Base-by-base conservation (phyloP, 129 eudicot species). In the Chrysanthemum lavandulifolium region DNA sequence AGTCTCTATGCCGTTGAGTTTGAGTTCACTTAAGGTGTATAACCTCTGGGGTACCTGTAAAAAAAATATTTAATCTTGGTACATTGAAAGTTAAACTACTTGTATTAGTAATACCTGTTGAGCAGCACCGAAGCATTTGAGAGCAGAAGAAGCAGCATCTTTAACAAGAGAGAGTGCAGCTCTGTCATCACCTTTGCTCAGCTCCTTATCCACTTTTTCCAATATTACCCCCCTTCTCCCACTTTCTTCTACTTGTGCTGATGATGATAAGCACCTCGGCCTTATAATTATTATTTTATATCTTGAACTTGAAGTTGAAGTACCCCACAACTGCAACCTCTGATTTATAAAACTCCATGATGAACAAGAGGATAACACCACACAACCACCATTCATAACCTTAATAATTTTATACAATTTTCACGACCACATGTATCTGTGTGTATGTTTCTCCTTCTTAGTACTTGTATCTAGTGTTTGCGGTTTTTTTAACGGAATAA, bases 21-120 rank as follows among this genome's bases (percentile, higher is more conserved):
- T 87, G 66, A 93, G 77, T 73, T 94, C 98, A 73, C 83, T 86
- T 78, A 90, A 73, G 66, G 82, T 85, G 84, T 94, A 94, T 54
- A 87, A 83, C 78, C 97, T 88, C 82, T 90, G 96, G 13, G 98
- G 97, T 69, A 90, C 89, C 98, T 94, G 89, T 85, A 3, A 31
- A 31, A 31, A 4, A 31, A 31, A 31, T 0, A 31, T 5, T 31
- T 31, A 31, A 31, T 31, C 0, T 31, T 31, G 36, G 36, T 31
- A 31, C 36, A 31, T 31, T 31, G 36, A 4, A 31, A 31, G 1
- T 31, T 31, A 23, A 23, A 23, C 25, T 23, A 23, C 25, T 23
- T 23, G 25, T 23, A 23, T 23, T 23, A 23, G 25, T 23, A 23
- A 23, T 3, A 94, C 98, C 97, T 90, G 99, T n/a, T 91, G 89